Evolutionary conservation across 2,329 filamentous ascomycete species (phyloP).

Genomic region (Cladophialophora yegresii): DNA sequence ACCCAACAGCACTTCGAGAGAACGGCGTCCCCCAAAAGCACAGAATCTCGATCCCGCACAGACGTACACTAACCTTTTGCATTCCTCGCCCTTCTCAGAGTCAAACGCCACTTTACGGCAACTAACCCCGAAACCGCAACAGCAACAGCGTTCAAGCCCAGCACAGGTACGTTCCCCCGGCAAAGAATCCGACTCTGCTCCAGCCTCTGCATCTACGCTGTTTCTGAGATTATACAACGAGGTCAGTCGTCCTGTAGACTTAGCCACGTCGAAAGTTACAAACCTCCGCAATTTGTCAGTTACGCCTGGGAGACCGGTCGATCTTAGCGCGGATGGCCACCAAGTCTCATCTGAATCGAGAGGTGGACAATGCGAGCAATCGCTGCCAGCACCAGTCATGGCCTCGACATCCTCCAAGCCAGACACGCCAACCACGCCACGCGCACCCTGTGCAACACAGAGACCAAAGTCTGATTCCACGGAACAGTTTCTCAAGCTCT

Average conservation of each 20-base stretch:
- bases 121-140: background rate
- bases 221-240: conserved; percentile 10
- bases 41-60: conserved; percentile 15
- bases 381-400: background rate
- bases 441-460: background rate
- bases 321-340: background rate
- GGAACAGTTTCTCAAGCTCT: background rate
- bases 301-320: background rate
- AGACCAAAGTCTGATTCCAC: background rate
- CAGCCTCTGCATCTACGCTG: conserved; percentile 1
- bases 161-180: background rate
- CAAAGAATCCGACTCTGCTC: background rate
- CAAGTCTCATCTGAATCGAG: background rate
- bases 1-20: background rate
- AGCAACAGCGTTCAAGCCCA: background rate
- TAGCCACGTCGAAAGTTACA: background rate
- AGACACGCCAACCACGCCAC: background rate
- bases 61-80: conserved; percentile 22
- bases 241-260: background rate
- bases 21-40: background rate
- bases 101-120: background rate
- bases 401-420: background rate
- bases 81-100: conserved; percentile 6
- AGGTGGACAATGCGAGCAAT: background rate
- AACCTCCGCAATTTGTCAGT: background rate